A percentile compares a stretch with the other conserved stretches of the same genome.
Evolutionary conservation across 176 grass and related monocot genomes (phyloP).

Genomic region (Paspalum vaginatum): DNA sequence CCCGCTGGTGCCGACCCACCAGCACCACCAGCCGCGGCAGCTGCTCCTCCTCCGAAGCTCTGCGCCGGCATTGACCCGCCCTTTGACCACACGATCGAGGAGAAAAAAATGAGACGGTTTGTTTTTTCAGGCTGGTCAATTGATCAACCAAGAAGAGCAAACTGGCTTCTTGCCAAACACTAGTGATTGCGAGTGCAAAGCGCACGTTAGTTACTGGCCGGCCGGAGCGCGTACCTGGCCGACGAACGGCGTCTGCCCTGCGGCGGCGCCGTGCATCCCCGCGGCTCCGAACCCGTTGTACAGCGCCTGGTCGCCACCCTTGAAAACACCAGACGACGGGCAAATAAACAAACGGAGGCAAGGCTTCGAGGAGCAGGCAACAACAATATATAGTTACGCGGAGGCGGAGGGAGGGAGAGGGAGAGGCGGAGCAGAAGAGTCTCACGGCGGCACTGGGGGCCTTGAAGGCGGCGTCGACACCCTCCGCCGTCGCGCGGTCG

Average conservation of each 20-base stretch:
- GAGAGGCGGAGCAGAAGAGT: background rate
- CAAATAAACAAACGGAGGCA: background rate
- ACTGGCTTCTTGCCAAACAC: background rate
- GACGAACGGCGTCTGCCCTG: constrained; percentile 32
- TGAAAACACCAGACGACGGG: background rate
- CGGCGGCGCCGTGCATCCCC: constrained; percentile 40
- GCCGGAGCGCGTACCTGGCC: constrained; percentile 35
- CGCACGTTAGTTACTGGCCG: no score
- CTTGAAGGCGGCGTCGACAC: constrained; percentile 65
- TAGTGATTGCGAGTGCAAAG: no score
- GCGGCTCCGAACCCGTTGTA: constrained; percentile 51
- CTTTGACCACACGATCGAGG: constrained; percentile 19
- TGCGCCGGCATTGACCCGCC: constrained; percentile 63
- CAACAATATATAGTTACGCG: no score
- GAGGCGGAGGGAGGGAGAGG: background rate
- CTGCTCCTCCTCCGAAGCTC: constrained; percentile 55
- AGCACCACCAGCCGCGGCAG: background rate
- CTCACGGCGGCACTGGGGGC: constrained; percentile 70
- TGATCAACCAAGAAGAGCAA: constrained; percentile 26
- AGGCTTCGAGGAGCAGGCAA: background rate
- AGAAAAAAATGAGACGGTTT: background rate
- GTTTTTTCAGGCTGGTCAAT: background rate
- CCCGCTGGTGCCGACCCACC: constrained; percentile 16
- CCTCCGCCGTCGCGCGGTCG: constrained; percentile 51
- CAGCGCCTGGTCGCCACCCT: constrained; percentile 48